Evolutionary conservation across 495 filamentous ascomycete species (phyloP).

Genomic region (Aspergillus wentii): DNA sequence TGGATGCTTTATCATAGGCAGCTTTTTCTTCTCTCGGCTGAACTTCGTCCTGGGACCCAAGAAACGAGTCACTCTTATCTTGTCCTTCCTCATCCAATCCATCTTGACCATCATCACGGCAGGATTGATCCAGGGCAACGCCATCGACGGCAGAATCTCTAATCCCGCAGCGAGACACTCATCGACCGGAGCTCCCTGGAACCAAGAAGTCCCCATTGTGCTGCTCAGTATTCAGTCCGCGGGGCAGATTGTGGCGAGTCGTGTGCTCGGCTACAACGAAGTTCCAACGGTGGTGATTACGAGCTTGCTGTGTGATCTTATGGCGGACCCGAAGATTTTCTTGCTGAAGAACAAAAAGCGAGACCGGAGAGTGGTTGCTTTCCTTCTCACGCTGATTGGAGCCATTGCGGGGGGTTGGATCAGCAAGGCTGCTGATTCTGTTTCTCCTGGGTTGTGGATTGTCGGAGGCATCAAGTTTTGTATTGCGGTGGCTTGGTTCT

Average conservation of each 20-base stretch:
- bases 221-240: constrained; percentile 65
- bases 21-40: constrained; percentile 36
- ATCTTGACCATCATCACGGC: constrained; percentile 50
- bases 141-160: no score
- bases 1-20: constrained; percentile 46
- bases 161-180: no score
- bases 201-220: constrained; percentile 44
- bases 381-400: constrained; percentile 52
- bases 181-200: constrained; percentile 29
- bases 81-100: constrained; percentile 52
- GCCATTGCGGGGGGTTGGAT: constrained; percentile 63
- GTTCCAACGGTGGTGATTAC: constrained; percentile 70
- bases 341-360: constrained; percentile 57
- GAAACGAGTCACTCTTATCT: constrained; percentile 42
- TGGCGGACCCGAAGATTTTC: constrained; percentile 53
- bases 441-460: constrained; percentile 50
- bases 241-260: constrained; percentile 61
- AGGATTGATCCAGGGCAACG: constrained; percentile 40
- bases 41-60: constrained; percentile 23
- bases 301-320: constrained; percentile 59
- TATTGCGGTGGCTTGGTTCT: constrained; percentile 31
- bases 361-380: constrained; percentile 52
- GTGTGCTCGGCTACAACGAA: constrained; percentile 60
- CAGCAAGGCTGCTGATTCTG: constrained; percentile 41
- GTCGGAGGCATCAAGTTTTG: constrained; percentile 47